phyloP scores from a whole-genome alignment of 805 yeast genomes.

The Candida stauntonica region DNA sequence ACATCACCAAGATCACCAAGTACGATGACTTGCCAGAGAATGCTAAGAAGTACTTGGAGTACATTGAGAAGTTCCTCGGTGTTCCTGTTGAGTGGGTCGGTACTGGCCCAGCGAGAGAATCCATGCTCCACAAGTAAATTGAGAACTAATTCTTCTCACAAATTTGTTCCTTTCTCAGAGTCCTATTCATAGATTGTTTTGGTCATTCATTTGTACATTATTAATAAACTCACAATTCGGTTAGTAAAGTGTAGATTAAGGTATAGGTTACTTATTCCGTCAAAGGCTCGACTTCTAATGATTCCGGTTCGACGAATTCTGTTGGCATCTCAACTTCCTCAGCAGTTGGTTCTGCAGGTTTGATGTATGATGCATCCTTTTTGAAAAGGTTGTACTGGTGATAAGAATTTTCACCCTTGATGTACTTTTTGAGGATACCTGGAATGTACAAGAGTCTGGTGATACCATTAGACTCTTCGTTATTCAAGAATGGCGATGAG shows the following conservation, averaged over 20 bases:
- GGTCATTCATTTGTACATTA: background rate
- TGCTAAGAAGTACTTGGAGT: slow-evolving; percentile 79
- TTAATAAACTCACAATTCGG: background rate
- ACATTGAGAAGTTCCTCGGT: slow-evolving; percentile 76
- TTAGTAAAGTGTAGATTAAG: background rate
- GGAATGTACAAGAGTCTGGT: slow-evolving; percentile 56
- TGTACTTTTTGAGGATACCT: slow-evolving; percentile 19
- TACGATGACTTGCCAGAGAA: slow-evolving; percentile 83
- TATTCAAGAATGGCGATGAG: slow-evolving; percentile 27
- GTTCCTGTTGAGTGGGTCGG: slow-evolving; percentile 97
- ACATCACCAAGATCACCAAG: slow-evolving; percentile 64
- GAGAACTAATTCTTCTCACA: slow-evolving; percentile 1
- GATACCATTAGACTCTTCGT: slow-evolving; percentile 48
- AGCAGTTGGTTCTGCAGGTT: background rate
- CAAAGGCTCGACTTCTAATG: no score
- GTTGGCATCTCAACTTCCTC: background rate
- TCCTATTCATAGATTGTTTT: background rate
- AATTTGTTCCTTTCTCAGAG: background rate
- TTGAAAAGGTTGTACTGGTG: slow-evolving; percentile 48
- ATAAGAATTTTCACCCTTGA: slow-evolving; percentile 37
- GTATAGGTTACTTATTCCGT: no score
- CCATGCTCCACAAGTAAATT: slow-evolving; percentile 66
- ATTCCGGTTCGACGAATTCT: no score
- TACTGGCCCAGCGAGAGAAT: slow-evolving; percentile 95
- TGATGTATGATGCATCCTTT: no score